These are phyloP conservation scores for Coelastrella sp. DNA, from an alignment of 139 green algal genomes.

Conservation along the genomic window DNA sequence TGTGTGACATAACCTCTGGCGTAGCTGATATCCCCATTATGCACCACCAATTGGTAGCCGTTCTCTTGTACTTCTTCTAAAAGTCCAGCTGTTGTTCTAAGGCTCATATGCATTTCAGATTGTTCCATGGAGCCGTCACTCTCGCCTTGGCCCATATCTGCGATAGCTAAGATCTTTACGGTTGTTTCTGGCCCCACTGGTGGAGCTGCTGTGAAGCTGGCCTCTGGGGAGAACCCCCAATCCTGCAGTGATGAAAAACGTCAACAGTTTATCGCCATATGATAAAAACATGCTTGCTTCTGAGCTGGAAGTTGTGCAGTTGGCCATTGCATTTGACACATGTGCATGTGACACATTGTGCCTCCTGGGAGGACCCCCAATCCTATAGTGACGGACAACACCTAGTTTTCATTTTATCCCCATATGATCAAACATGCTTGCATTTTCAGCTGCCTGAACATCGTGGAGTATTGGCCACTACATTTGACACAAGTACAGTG, in stretches of 20 bases:
- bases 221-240: slow-evolving; percentile 64
- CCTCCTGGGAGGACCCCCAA: slow-evolving; percentile 63
- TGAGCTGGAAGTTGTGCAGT: background rate
- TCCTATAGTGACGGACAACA: slow-evolving; percentile 18
- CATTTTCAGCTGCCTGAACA: background rate
- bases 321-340: background rate
- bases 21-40: slow-evolving; percentile 74
- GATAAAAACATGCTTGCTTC: background rate
- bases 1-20: slow-evolving; percentile 50
- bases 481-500: too few relatives aligned
- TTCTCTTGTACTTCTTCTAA: background rate
- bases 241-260: slow-evolving; percentile 16
- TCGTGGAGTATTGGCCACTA: background rate
- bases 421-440: background rate
- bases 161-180: slow-evolving; percentile 68
- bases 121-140: slow-evolving; percentile 59
- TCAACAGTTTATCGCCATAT: background rate
- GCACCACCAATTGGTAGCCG: slow-evolving; percentile 62
- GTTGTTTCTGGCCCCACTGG: slow-evolving; percentile 43
- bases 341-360: too few relatives aligned
- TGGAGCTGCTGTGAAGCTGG: slow-evolving; percentile 63
- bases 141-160: slow-evolving; percentile 73
- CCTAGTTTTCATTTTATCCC: background rate
- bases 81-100: slow-evolving; percentile 55
- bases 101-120: slow-evolving; percentile 51